Percentiles rank a stretch among this genome's conserved stretches.
phyloP scores from a whole-genome alignment of 495 filamentous ascomycete species.

The Lophium mytilinum region DNA sequence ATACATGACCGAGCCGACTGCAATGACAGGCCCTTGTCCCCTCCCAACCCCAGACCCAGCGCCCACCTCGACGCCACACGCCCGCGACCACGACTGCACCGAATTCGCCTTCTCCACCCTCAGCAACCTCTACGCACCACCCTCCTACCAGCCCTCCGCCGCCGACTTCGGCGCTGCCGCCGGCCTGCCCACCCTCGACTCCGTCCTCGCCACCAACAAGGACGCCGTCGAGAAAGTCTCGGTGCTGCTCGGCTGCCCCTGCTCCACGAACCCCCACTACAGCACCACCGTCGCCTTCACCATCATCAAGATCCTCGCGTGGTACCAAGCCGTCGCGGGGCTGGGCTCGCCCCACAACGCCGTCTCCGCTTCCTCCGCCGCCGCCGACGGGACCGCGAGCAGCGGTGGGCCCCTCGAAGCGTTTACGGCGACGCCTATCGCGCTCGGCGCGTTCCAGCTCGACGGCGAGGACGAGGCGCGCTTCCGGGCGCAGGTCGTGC shows the following conservation, averaged over 20 bases:
- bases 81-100: constrained; percentile 19
- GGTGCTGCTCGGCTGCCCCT: constrained; percentile 18
- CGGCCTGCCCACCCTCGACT: constrained; percentile 17
- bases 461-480: constrained; percentile 18
- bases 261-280: constrained; percentile 22
- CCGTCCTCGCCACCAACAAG: constrained; percentile 24
- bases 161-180: constrained; percentile 13
- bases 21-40: constrained; percentile 8
- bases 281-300: constrained; percentile 24
- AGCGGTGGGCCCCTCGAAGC: constrained; percentile 12
- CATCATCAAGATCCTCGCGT: constrained; percentile 21
- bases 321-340: constrained; percentile 21
- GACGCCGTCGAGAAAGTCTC: constrained; percentile 20
- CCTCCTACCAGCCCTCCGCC: constrained; percentile 15
- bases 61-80: constrained; percentile 2
- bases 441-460: constrained; percentile 8
- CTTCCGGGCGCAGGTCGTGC: constrained; percentile 14
- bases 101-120: constrained; percentile 22
- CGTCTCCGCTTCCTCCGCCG: no score
- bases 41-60: constrained; percentile 9
- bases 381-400: no score
- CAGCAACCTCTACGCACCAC: constrained; percentile 18
- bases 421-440: constrained; percentile 13
- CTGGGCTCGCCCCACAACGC: constrained; percentile 3
- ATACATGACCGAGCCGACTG: not conserved